Percentiles rank a stretch among this genome's conserved stretches.
Conservation (phyloP, 2,329 filamentous ascomycete species). For the Cercospora citrullina region DNA sequence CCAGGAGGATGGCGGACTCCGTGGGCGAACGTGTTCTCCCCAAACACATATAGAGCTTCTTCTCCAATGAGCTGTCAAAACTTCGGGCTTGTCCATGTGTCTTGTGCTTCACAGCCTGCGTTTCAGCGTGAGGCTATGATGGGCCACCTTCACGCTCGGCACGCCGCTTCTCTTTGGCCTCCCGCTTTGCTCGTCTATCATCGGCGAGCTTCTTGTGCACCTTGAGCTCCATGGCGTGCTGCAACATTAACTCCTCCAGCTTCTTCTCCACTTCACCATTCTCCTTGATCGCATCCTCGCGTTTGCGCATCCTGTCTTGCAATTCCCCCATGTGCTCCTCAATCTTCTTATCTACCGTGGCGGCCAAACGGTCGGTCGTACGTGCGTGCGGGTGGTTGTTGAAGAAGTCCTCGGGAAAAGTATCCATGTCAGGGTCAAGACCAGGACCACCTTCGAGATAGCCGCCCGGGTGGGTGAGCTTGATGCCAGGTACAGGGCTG, state of each 20-base stretch:
- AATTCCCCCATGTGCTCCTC: constrained; percentile 34
- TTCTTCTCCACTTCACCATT: constrained; percentile 48
- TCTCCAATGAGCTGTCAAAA: not conserved
- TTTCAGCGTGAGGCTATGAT: not conserved
- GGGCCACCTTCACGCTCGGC: not conserved
- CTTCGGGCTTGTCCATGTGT: not conserved
- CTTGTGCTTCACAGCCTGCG: not conserved
- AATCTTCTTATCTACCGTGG: constrained; percentile 38
- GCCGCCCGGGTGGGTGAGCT: constrained; percentile 50
- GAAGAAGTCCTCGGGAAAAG: constrained; percentile 46
- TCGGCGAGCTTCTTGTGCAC: constrained; percentile 46
- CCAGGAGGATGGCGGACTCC: not conserved
- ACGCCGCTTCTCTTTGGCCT: constrained; percentile 38
- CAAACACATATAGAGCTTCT: not conserved
- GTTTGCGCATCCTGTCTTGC: constrained; percentile 37
- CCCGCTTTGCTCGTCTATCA: constrained; percentile 41
- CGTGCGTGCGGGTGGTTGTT: constrained; percentile 38
- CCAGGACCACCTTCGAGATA: constrained; percentile 52
- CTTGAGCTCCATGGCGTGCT: constrained; percentile 49
- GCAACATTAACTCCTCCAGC: constrained; percentile 45
- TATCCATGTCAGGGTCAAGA: constrained; percentile 41
- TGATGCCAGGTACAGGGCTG: constrained; percentile 46
- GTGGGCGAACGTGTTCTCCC: not conserved
- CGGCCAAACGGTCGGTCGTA: constrained; percentile 39
- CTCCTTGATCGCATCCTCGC: constrained; percentile 43